Evolutionary conservation across 106 monocot genomes (phyloP).

Genomic region (Acorus calamus): DNA sequence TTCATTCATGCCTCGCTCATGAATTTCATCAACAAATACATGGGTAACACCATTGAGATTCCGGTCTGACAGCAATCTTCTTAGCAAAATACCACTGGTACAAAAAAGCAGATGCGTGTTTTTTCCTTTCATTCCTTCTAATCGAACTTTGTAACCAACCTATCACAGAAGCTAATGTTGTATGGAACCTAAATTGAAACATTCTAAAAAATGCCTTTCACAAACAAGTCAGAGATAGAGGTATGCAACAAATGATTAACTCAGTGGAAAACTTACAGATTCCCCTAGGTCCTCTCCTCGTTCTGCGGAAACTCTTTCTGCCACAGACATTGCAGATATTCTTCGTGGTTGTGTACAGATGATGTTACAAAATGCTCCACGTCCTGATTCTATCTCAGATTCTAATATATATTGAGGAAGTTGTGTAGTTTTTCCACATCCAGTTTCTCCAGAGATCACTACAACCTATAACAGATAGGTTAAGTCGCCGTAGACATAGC

Average conservation of each 20-base stretch:
- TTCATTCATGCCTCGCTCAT: constrained; percentile 99
- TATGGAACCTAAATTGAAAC: constrained; percentile 29
- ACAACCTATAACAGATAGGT: constrained; percentile 38
- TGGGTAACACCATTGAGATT: constrained; percentile 92
- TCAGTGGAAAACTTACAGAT: constrained; percentile 36
- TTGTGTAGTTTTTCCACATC: constrained; percentile 98
- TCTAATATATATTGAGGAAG: constrained; percentile 96
- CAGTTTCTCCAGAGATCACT: constrained; percentile 97
- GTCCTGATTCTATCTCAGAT: constrained; percentile 94
- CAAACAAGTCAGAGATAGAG: constrained; percentile 7
- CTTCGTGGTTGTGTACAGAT: constrained; percentile 98
- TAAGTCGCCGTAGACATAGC: too few species aligned
- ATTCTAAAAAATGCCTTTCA: constrained; percentile 7
- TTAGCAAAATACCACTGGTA: constrained; percentile 99
- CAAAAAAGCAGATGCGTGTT: constrained; percentile 99
- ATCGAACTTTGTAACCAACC: constrained; percentile 99
- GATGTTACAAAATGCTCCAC: constrained; percentile 98
- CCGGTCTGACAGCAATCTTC: constrained; percentile 84
- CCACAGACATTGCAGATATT: constrained; percentile 97
- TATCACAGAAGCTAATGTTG: constrained; percentile 49
- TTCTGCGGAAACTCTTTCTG: constrained; percentile 94
- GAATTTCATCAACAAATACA: constrained; percentile 99
- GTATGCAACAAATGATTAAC: neutral
- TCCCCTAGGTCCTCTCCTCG: constrained; percentile 95
- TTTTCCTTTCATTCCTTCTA: constrained; percentile 99